Evolutionary conservation across 2,329 filamentous ascomycete genomes (phyloP), one percentile per base, ranked within the genome.

Genomic region (Exophiala oligosperma): DNA sequence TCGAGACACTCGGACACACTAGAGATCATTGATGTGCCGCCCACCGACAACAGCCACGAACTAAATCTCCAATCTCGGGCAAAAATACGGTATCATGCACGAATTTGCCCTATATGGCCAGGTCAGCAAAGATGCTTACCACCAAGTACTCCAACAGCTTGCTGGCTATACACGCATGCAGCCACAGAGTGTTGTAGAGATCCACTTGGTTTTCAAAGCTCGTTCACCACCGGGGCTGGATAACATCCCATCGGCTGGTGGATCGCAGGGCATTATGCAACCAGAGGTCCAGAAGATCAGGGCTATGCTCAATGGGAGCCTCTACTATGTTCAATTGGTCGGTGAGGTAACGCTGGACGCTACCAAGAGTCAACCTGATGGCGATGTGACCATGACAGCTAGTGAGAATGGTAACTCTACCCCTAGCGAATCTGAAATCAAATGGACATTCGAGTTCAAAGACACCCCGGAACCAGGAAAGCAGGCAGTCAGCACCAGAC

Each of bases 91-190:
- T 37, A 52, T 62, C 59, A 86, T 87, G 84, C 83, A 87, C 72
- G 84, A 87, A 74, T 77, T 85, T 64, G 74, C 84, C 49, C 78
- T 87, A 47, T 85, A 82, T 72, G 83, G 81, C 66, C 80, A 83
- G 67, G 77, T 87, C 56, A 78, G 83, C 8, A 70, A 73, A 35
- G 72, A 78, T 40, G 82, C 84, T 67, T 83, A 86, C 74, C 75
- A 81, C 68, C 83, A 84, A 70, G 77, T 86, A 17, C 74, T 86
- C 54, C 81, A 84, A 67, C 82, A 87, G 66, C 76, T 88, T 48
- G 80, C 84, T 40, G 85, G 84, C 52, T 72, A 86, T 55, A 80
- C 84, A 50, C 82, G 81, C 65, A 84, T 84, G 78, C 84, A 85
- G 68, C 84, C 85, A 40, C 76, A 77, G 65, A 74, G 76, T 57